A percentile compares a stretch with the other conserved stretches of the same genome.
Conservation (phyloP, 345 rosid species). For the Syzygium grande region DNA sequence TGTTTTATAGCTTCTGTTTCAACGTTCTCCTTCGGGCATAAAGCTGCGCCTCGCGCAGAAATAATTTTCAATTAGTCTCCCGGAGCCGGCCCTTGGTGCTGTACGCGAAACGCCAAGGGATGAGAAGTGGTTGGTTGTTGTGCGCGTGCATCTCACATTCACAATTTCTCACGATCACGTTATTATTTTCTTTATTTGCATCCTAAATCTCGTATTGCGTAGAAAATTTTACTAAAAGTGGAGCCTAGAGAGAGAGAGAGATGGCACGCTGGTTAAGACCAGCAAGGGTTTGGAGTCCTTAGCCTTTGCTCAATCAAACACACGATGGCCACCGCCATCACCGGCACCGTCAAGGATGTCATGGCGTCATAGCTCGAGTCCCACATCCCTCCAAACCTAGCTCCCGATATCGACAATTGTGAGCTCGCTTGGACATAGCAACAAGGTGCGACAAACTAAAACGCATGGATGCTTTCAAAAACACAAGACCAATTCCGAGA, state of each 20-base stretch:
- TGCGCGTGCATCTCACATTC: neutral
- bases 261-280: neutral
- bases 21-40: neutral
- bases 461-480: neutral
- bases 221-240: neutral
- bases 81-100: accelerated
- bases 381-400: neutral
- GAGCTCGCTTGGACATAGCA: neutral
- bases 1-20: neutral
- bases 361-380: neutral
- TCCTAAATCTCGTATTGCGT: neutral
- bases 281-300: neutral
- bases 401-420: neutral
- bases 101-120: neutral
- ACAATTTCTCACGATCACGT: neutral
- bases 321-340: neutral
- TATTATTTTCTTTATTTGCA: neutral
- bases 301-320: neutral
- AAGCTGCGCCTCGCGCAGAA: accelerated
- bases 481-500: neutral
- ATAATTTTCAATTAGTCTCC: neutral
- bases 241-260: neutral
- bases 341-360: neutral
- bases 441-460: neutral
- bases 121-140: neutral